phyloP scores from a whole-genome alignment of 371 early-diverging fungal species.

The Scutellospora calospora region DNA sequence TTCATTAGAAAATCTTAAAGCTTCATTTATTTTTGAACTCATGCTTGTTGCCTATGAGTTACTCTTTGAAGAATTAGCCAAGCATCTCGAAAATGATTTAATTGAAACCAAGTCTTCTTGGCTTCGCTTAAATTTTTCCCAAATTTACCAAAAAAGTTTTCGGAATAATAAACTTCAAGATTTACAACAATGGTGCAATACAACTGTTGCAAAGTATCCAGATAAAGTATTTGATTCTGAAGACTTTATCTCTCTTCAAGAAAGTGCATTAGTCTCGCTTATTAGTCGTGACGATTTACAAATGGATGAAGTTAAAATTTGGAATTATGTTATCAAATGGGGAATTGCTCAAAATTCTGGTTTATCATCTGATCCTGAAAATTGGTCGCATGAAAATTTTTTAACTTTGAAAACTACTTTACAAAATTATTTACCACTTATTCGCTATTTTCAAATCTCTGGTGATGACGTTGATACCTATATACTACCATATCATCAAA shows the following conservation, averaged over 20 bases:
- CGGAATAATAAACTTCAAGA: neutral
- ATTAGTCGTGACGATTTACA: slow-evolving; percentile 13
- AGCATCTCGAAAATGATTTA: neutral
- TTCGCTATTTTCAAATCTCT: slow-evolving; percentile 9
- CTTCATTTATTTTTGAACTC: neutral
- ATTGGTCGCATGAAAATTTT: slow-evolving; percentile 32
- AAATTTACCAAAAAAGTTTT: neutral
- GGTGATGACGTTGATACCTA: too few relatives aligned
- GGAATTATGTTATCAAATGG: slow-evolving; percentile 24
- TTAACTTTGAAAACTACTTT: neutral
- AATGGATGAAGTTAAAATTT: slow-evolving; percentile 16
- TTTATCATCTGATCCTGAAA: neutral
- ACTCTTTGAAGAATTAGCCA: neutral
- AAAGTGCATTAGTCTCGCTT: neutral
- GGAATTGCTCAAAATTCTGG: slow-evolving; percentile 13
- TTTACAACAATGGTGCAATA: neutral
- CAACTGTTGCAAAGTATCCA: neutral
- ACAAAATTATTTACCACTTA: slow-evolving; percentile 15
- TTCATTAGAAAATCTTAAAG: neutral
- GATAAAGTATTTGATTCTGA: slow-evolving; percentile 1
- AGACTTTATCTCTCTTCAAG: slow-evolving; percentile 24
- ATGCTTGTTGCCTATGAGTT: neutral
- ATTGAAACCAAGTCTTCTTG: neutral
- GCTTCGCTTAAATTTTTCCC: neutral
- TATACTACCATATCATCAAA: too few relatives aligned